A percentile compares a stretch with the other conserved stretches of the same genome.
Evolutionary conservation across 305 asterid species (phyloP).

Genomic region (Solanum hybrid): DNA sequence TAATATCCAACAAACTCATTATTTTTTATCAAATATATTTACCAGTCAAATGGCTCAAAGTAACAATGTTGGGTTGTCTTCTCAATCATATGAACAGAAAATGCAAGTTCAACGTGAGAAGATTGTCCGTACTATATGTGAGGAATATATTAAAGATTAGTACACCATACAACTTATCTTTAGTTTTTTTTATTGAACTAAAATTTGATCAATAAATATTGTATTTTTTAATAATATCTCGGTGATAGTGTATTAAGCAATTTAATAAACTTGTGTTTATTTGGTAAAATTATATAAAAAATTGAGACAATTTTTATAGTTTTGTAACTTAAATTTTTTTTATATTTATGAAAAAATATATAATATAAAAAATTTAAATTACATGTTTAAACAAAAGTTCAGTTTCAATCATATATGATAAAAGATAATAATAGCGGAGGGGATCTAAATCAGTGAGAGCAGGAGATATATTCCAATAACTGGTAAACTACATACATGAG

Average conservation of each 20-base stretch:
- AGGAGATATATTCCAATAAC: too few species aligned
- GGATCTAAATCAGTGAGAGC: background rate
- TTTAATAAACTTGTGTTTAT: background rate
- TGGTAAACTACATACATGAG: too few species aligned
- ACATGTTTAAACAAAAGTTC: fast-evolving
- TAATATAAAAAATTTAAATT: too few species aligned
- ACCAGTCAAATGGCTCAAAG: background rate
- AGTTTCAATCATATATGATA: too few species aligned
- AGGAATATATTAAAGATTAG: too few species aligned
- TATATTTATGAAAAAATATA: too few species aligned
- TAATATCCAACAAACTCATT: background rate
- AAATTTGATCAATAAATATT: too few species aligned
- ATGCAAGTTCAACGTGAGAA: background rate
- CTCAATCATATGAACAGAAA: background rate
- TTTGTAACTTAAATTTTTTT: too few species aligned
- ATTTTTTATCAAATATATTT: too few species aligned
- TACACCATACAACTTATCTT: background rate
- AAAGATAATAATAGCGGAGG: background rate
- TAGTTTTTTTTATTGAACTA: background rate
- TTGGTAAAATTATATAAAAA: too few species aligned
- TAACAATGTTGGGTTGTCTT: background rate
- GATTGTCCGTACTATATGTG: background rate
- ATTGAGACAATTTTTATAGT: background rate
- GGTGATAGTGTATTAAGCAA: background rate
- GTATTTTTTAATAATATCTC: too few species aligned